Evolutionary conservation across 2,329 filamentous ascomycete species (phyloP), one percentile per base, ranked within the genome.

Genomic region (Pyricularia pennisetigena): DNA sequence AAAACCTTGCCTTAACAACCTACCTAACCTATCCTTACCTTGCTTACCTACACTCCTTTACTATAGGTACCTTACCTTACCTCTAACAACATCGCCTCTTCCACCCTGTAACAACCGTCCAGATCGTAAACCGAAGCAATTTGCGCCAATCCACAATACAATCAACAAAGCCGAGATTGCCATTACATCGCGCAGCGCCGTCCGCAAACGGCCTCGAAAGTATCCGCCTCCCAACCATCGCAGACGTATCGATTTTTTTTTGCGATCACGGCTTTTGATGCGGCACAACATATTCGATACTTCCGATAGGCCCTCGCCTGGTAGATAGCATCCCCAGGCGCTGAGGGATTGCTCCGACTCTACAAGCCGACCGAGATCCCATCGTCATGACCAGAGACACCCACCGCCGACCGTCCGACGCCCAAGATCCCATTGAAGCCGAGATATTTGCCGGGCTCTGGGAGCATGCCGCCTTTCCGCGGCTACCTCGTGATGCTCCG

Each of bases 401-500:
- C 61, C 72, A 73, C 71, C 76, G 77, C 74, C 75, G 75, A 73
- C 74, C 71, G 70, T 68, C 6, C 35, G 64, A 64, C 12, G 32
- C 49, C 1, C 54, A 64, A 41, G 26, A 16, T 24, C 67, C 61
- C 3, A 32, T 41, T 9, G 83, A 85, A 30, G 73, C 78, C 75
- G 84, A 86, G 68, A 74, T 88, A 66, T 75, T 88, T 24, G 82
- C 82, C 66, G 84, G 83, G 12, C 81, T 90, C 35, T 90, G 87
- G 87, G 84, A 86, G 71, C 82, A 86, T 68, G 85, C 85, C 3
- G 82, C 83, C 1, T 89, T 89, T 72, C 81, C 85, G 59, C 82
- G 83, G 67, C 78, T 90, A 61, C 88, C 88, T 1, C 74, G 78
- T 68, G 86, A 89, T 78, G 87, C 87, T 68, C 88, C 88, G 1